Evolutionary conservation across 2,329 filamentous ascomycete species (phyloP), one percentile per base, ranked within the genome.

Genomic region (Colletotrichum musae): DNA sequence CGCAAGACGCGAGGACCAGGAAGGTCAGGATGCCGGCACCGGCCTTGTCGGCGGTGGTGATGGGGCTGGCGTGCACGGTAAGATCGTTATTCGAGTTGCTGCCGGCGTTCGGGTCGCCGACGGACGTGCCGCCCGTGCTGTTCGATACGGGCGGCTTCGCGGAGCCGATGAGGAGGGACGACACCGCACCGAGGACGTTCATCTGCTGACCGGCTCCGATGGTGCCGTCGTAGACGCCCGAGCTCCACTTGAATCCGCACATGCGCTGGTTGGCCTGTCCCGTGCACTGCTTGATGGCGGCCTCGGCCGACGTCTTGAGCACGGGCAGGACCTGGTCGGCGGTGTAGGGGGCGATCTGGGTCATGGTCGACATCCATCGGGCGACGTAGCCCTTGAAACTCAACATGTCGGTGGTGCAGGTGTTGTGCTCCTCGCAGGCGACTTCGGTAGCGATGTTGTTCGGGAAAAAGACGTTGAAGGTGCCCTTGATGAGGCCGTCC

Each of bases 341-440:
- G 1, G 86, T 87, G 54, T 84, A 86, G 0, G 89, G 88, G 1
- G 88, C 87, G 36, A 91, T 73, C 68, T 88, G 81, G 3, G 85
- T 83, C 2, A 85, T 83, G 51, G 84, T 80, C 7, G 85, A 85
- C 72, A 91, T 84, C 85, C 87, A 89, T 24, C 86, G 84, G 43
- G 86, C 82, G 24, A 91, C 78, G 58, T 89, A 86, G 15, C 88
- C 89, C 74, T 91, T 91, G 83, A 90, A 92, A 6, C 87, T 86
- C 66, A 86, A 80, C 79, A 92, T 89, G 72, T 93, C 91, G 51
- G 85, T 85, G 72, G 88, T 88, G 80, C 91, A 93, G 4, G 81
- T 86, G 41, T 74, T 75, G 6, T 81, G 80, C 50, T 75, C 73
- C 72, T 92, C 89, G 78, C 91, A 93, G 6, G 88, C 84, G 18